Evolutionary conservation across 768 basidiomycete genomes (phyloP).

Genomic region (Boletus vermiculosoides): DNA sequence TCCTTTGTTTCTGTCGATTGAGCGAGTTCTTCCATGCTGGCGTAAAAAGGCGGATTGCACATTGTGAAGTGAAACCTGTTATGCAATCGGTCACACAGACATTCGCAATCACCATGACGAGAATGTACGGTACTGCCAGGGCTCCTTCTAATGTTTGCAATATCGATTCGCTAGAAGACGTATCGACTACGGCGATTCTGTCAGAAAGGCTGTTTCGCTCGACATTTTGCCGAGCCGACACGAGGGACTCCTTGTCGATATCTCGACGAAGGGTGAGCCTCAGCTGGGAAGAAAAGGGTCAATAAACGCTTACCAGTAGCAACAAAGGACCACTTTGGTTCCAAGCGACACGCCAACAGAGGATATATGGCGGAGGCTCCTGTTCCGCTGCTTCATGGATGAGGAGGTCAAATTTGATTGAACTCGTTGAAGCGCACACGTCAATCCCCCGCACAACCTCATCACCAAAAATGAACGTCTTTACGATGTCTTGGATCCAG

Average conservation of each 20-base stretch:
- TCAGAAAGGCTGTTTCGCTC: constrained; percentile 50
- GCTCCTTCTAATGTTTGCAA: constrained; percentile 33
- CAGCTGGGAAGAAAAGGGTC: background rate
- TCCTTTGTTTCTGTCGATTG: constrained; percentile 63
- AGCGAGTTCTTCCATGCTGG: constrained; percentile 64
- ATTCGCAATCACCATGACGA: background rate
- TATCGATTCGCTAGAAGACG: constrained; percentile 40
- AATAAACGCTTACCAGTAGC: constrained; percentile 57
- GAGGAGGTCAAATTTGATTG: background rate
- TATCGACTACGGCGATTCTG: constrained; percentile 49
- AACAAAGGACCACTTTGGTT: constrained; percentile 55
- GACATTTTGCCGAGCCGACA: constrained; percentile 58
- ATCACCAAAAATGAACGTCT: constrained; percentile 25
- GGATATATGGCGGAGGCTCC: constrained; percentile 92
- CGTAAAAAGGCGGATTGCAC: constrained; percentile 97
- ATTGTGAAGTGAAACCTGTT: constrained; percentile 74
- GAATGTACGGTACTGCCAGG: constrained; percentile 4
- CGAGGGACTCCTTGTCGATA: constrained; percentile 62
- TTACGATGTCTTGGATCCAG: constrained; percentile 74
- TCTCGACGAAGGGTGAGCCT: constrained; percentile 44
- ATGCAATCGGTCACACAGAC: background rate
- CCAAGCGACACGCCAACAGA: constrained; percentile 59
- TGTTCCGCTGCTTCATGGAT: constrained; percentile 60
- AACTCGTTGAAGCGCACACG: constrained; percentile 49
- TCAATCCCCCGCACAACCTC: constrained; percentile 57